Evolutionary conservation across 768 basidiomycete genomes (phyloP), one percentile per base, ranked within the genome.

Genomic region (Aureoboletus auriporus): DNA sequence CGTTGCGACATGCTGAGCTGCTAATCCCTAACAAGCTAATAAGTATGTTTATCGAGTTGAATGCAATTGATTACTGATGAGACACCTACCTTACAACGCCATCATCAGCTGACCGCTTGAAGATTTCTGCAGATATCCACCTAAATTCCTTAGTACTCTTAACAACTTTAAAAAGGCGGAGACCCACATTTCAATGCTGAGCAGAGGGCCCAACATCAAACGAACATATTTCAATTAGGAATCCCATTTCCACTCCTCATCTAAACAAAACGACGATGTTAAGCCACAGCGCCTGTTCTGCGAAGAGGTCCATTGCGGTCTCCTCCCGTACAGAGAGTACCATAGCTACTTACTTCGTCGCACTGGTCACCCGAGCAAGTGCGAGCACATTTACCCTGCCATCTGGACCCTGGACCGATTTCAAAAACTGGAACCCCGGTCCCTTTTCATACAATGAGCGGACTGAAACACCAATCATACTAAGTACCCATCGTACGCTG

Each of bases 91-190:
- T 61, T 42, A 83, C 75, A 64, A 84, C 82, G 13, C 82, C 82
- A 30, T 83, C 80, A 54, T 84, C 82, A 6, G 82, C 82, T 8
- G 82, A 80, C 14, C 78, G 70, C 62, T 84, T 82, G 59, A 84
- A 84, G 35, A 83, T 82, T 55, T 83, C 82, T 7, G 82, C 82
- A 1, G 82, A 83, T 80, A 83, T 84, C 82, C 82, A 82, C 80
- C 81, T 80, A 29, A 42, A 14, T 8, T 17, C 4, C 27, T 33
- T 17, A 42, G 47, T 8, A 40, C 29, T 46, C 36, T 17, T 39
- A 7, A 11, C 5, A 31, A 51, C 28, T 12, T 12, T 33, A 33
- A 33, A 11, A 33, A 33, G 33, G 14, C 17, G n/a, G 34, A 5
- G 4, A 56, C 64, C 27, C 14, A 81, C 82, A 83, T 82, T 58